Evolutionary conservation across 306 rosid genomes (phyloP).

Genomic region (Dryas octopetala): DNA sequence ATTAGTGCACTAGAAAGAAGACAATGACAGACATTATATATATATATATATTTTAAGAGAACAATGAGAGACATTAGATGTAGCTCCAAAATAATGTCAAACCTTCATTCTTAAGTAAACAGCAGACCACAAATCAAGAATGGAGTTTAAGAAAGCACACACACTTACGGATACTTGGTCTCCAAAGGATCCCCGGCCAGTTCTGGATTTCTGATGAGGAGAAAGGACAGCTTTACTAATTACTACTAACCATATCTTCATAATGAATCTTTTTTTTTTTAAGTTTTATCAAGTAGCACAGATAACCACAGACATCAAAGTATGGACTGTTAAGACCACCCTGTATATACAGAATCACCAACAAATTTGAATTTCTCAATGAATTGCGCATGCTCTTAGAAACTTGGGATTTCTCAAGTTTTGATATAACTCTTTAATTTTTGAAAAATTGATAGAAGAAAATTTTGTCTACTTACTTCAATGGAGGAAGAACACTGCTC

Average conservation of each 20-base stretch:
- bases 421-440: no score
- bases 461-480: no score
- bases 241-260: background rate
- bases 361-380: background rate
- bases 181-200: conserved; percentile 67
- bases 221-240: conserved; percentile 4
- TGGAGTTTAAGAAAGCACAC: conserved; percentile 6
- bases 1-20: background rate
- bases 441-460: no score
- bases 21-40: no score
- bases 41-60: no score
- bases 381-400: no score
- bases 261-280: background rate
- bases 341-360: background rate
- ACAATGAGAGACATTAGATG: background rate
- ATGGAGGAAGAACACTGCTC: no score
- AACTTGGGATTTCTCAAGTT: no score
- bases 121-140: background rate
- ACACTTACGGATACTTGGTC: conserved; percentile 90
- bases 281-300: background rate
- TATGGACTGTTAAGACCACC: conserved; percentile 2
- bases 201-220: conserved; percentile 71
- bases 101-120: background rate
- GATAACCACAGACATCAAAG: no score
- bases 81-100: background rate